Evolutionary conservation across 495 filamentous ascomycete genomes (phyloP).

Genomic region (Annulohypoxylon moriforme): DNA sequence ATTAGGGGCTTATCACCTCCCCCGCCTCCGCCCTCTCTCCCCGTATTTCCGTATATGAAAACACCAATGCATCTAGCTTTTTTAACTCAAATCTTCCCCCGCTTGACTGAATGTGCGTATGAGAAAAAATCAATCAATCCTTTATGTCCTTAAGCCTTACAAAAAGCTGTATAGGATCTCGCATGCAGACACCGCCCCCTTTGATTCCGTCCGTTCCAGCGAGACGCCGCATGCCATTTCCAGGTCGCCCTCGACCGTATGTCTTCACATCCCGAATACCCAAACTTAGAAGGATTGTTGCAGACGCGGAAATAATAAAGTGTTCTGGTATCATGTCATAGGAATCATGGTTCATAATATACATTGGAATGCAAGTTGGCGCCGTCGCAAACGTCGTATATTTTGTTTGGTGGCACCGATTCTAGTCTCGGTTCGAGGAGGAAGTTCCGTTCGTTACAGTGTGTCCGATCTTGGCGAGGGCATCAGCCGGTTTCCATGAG

Average conservation of each 20-base stretch:
- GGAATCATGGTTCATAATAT: constrained; percentile 47
- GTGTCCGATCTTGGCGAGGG: constrained; percentile 35
- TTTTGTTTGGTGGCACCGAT: neutral
- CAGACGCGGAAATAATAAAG: constrained; percentile 7
- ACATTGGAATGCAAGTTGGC: constrained; percentile 33
- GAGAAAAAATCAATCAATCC: constrained; percentile 18
- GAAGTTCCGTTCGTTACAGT: constrained; percentile 33
- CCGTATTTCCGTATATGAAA: constrained; percentile 16
- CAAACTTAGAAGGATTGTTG: constrained; percentile 26
- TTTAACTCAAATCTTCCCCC: constrained; percentile 10
- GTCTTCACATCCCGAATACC: constrained; percentile 19
- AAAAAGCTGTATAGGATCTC: constrained; percentile 12
- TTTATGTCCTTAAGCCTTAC: constrained; percentile 22
- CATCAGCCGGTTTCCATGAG: constrained; percentile 42
- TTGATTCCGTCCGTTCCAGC: constrained; percentile 36
- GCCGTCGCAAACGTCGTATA: neutral
- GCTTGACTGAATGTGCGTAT: constrained; percentile 1
- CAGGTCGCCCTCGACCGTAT: constrained; percentile 31
- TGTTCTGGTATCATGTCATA: constrained; percentile 41
- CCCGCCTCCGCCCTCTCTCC: constrained; percentile 1
- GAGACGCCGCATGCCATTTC: constrained; percentile 38
- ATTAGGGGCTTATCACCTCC: neutral
- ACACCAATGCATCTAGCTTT: constrained; percentile 23
- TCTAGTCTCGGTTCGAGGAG: constrained; percentile 10
- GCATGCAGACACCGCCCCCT: constrained; percentile 9